Evolutionary conservation across 2,329 filamentous ascomycete species (phyloP), one percentile per base, ranked within the genome.

Genomic region (Aspergillus flavus): DNA sequence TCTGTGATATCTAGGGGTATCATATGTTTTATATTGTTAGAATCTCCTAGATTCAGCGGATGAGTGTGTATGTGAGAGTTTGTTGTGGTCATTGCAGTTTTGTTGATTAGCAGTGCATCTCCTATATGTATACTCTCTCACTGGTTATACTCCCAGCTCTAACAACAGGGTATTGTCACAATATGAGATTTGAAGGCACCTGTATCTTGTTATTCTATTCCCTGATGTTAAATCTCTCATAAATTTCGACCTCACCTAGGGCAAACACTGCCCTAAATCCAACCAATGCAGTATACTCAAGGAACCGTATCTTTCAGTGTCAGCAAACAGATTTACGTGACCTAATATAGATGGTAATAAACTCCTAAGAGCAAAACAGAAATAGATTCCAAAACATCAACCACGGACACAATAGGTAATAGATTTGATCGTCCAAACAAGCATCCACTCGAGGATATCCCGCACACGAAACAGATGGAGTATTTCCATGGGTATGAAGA

Each of bases 401-500:
- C 6, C 48, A 32, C 14, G 19, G n/a, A 48, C n/a, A 23, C 23
- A 26, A 52, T 4, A 50, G 23, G 28, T 32, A n/a, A 52, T 19
- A 52, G 48, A 32, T 19, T 34, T 34, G n/a, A 26, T n/a, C 16
- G 28, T 12, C 28, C 28, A 34, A 52, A 52, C 28, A 52, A 12
- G 28, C 48, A 32, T 19, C 48, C 48, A 52, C 26, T 30, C 23
- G 26, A 23, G 19, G 50, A 39, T 61, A 62, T 58, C 41, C 62
- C 56, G 55, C 61, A 61, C 53, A 64, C 48, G 30, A 56, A 67
- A 64, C 41, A 66, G 48, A 57, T 39, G 57, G 57, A 60, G 54
- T 46, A 62, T 58, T 58, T 53, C 62, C 64, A 67, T 57, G 69
- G 68, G 68, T 70, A 71, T 69, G 65, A 68, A 67, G 59, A 48